Conservation (phyloP, 2,329 filamentous ascomycete genomes). For the Xylaria sp. region DNA sequence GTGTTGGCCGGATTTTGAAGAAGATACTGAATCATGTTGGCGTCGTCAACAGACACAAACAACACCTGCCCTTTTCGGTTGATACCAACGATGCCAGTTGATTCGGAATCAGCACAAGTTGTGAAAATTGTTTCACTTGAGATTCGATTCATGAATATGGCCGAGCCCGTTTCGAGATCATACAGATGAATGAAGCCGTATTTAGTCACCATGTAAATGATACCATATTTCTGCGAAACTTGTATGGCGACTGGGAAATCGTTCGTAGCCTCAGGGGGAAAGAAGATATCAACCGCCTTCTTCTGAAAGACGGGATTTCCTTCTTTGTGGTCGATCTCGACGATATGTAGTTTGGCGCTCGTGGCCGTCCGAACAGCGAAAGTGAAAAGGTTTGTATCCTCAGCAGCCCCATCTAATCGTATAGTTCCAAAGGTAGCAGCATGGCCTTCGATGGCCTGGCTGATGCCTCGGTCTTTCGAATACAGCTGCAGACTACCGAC, state of each 20-base stretch:
- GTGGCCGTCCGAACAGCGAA: conserved; percentile 91
- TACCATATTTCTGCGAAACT: conserved; percentile 93
- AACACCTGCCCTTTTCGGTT: conserved; percentile 98
- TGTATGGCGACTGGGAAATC: conserved; percentile 99
- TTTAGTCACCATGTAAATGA: conserved; percentile 97
- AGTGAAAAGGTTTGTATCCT: conserved; percentile 94
- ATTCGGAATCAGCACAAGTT: conserved; percentile 81
- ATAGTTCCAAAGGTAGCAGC: conserved; percentile 93
- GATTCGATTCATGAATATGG: conserved; percentile 99
- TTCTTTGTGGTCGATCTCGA: conserved; percentile 93
- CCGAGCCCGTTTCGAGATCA: conserved; percentile 92
- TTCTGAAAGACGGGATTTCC: conserved; percentile 90
- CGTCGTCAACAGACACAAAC: conserved; percentile 91
- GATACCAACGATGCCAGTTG: conserved; percentile 88
- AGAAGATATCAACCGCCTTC: conserved; percentile 97
- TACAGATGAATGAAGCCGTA: conserved; percentile 99
- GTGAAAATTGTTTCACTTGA: conserved; percentile 99
- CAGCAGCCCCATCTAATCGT: conserved; percentile 83
- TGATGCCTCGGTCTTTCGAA: conserved; percentile 93
- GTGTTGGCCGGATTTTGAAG: conserved; percentile 96
- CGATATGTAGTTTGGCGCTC: conserved; percentile 94
- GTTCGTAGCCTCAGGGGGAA: conserved; percentile 91
- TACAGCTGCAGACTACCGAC: conserved; percentile 97
- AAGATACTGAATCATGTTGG: conserved; percentile 89
- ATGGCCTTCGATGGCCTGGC: conserved; percentile 96